These are phyloP conservation scores for Fraxinus americana DNA, from an alignment of 257 asterid genomes.

Conservation along the genomic window DNA sequence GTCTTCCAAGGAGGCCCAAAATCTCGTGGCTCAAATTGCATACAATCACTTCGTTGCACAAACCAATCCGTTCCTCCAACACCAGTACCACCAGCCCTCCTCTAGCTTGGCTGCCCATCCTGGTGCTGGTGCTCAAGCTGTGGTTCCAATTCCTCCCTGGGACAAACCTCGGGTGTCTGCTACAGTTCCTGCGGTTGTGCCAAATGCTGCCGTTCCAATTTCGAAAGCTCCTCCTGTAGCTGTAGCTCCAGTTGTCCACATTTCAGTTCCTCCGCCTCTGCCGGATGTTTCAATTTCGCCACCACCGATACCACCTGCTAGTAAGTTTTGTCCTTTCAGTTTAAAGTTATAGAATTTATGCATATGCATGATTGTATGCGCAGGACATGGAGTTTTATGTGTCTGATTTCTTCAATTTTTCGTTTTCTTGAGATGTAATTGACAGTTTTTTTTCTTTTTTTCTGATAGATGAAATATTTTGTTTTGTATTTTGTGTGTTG, in stretches of 20 bases:
- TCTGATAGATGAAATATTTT: no score
- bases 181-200: background rate
- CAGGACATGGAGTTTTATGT: background rate
- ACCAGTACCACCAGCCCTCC: background rate
- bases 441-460: background rate
- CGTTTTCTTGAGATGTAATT: background rate
- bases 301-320: background rate
- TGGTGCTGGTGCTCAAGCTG: background rate
- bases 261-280: slow-evolving; percentile 37
- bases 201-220: background rate
- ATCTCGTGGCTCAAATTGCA: slow-evolving; percentile 56
- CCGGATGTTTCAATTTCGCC: slow-evolving; percentile 41
- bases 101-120: background rate
- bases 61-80: background rate
- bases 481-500: background rate
- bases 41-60: slow-evolving; percentile 33
- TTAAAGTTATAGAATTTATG: background rate
- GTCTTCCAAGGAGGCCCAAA: slow-evolving; percentile 66
- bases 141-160: background rate
- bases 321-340: background rate
- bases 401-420: background rate
- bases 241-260: slow-evolving; percentile 1
- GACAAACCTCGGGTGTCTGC: background rate
- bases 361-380: background rate
- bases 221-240: background rate